Evolutionary conservation across 2,329 filamentous ascomycete genomes (phyloP).

Genomic region (Monosporascus cannonballus): DNA sequence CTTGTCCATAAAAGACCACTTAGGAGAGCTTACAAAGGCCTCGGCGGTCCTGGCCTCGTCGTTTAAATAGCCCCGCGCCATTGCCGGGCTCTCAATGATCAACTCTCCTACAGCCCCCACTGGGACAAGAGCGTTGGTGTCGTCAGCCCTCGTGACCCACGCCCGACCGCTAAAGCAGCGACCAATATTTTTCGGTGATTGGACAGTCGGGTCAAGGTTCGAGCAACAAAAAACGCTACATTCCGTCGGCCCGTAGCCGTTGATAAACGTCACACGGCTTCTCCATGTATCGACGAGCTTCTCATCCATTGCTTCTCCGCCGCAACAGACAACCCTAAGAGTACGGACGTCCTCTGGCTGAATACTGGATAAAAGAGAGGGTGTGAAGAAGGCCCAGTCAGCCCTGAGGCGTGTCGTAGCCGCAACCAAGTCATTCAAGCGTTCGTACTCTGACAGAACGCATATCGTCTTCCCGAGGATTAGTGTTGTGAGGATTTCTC

Average conservation of each 20-base stretch:
- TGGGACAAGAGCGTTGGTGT: not conserved
- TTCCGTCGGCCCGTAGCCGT: not conserved
- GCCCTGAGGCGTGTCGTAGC: not conserved
- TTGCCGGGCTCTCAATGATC: not conserved
- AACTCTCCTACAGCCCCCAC: not conserved
- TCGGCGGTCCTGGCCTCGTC: not conserved
- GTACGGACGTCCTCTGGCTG: not conserved
- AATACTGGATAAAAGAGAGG: not conserved
- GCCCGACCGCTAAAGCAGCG: not conserved
- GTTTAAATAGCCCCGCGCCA: not conserved
- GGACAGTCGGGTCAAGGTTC: not conserved
- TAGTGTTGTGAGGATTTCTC: not conserved
- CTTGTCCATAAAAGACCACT: not conserved
- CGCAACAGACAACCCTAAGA: not conserved
- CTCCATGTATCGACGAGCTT: not conserved
- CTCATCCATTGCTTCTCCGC: not conserved
- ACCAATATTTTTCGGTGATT: not conserved
- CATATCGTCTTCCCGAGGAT: not conserved
- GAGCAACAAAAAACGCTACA: not conserved
- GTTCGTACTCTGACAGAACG: not conserved
- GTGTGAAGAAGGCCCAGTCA: not conserved
- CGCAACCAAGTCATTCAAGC: not conserved
- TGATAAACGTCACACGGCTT: not conserved
- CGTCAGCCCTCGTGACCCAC: not conserved
- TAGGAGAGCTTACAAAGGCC: not conserved